Evolutionary conservation across 148 eudicot species (phyloP).

Genomic region (Polygonum maritimum): DNA sequence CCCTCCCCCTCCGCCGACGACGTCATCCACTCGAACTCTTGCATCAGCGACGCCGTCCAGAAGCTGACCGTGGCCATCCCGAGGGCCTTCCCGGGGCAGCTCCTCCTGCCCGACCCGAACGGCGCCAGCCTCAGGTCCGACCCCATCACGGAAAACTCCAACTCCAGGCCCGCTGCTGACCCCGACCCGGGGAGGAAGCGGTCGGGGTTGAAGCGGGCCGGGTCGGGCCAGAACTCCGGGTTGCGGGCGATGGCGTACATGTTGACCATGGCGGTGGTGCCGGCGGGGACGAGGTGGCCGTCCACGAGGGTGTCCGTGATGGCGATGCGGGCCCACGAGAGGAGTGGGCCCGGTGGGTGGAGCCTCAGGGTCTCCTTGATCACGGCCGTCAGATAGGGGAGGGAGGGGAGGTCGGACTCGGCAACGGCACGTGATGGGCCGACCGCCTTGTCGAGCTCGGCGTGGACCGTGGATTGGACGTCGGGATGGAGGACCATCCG

Average conservation of each 20-base stretch:
- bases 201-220: conserved; percentile 35
- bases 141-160: conserved; percentile 42
- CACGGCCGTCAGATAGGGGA: conserved; percentile 38
- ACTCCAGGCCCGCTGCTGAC: background rate
- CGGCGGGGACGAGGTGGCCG: conserved; percentile 50
- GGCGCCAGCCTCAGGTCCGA: conserved; percentile 79
- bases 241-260: conserved; percentile 66
- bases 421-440: conserved; percentile 39
- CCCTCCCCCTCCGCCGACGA: background rate
- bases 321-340: conserved; percentile 69
- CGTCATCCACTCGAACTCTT: conserved; percentile 42
- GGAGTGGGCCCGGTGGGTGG: conserved; percentile 76
- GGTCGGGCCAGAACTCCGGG: conserved; percentile 46
- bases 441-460: conserved; percentile 41
- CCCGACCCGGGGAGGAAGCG: conserved; percentile 21
- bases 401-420: conserved; percentile 30
- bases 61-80: conserved; percentile 59
- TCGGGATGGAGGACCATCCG: conserved; percentile 53
- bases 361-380: conserved; percentile 56
- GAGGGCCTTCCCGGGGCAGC: conserved; percentile 70
- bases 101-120: conserved; percentile 71
- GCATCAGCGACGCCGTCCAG: conserved; percentile 65
- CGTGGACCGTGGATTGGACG: conserved; percentile 50
- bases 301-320: conserved; percentile 40
- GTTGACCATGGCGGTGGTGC: conserved; percentile 69